Evolutionary conservation across 192 early-diverging fungal genomes (phyloP).

Genomic region (Coemansia sp.): DNA sequence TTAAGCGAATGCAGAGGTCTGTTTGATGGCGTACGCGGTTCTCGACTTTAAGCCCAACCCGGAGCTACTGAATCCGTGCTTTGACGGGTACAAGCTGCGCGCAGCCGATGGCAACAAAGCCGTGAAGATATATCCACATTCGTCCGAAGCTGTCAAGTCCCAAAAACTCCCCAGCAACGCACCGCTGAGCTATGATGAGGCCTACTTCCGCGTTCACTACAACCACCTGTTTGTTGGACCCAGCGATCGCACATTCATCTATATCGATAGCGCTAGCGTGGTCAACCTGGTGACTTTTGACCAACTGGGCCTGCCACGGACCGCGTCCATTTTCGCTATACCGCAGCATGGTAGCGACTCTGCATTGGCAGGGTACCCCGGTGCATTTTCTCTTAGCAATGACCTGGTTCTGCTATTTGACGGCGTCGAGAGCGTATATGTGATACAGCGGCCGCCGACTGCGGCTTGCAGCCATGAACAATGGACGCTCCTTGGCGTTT

Average conservation of each 20-base stretch:
- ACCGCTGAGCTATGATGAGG: conserved; percentile 61
- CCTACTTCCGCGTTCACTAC: conserved; percentile 59
- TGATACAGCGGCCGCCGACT: conserved; percentile 2
- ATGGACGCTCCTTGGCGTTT: conserved; percentile 16
- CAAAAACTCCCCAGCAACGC: conserved; percentile 42
- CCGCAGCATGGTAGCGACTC: conserved; percentile 5
- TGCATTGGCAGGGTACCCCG: conserved; percentile 29
- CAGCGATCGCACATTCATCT: conserved; percentile 16
- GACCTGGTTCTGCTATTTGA: conserved; percentile 29
- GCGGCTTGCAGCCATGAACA: neutral
- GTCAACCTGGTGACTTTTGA: conserved; percentile 17
- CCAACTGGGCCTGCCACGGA: neutral
- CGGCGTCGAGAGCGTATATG: conserved; percentile 26
- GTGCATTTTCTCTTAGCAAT: conserved; percentile 11
- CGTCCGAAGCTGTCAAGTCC: conserved; percentile 14
- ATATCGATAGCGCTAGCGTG: conserved; percentile 9
- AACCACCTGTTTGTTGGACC: conserved; percentile 63
- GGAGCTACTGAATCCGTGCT: conserved; percentile 55
- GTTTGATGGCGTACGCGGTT: conserved; percentile 22
- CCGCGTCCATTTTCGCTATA: conserved; percentile 22
- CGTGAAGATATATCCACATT: neutral
- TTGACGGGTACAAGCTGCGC: conserved; percentile 71
- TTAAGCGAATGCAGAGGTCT: neutral
- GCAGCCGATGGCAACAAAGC: conserved; percentile 44
- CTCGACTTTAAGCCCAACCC: conserved; percentile 41